phyloP scores from a whole-genome alignment of 1,284 basidiomycete species.

The Coriolopsis trogii region DNA sequence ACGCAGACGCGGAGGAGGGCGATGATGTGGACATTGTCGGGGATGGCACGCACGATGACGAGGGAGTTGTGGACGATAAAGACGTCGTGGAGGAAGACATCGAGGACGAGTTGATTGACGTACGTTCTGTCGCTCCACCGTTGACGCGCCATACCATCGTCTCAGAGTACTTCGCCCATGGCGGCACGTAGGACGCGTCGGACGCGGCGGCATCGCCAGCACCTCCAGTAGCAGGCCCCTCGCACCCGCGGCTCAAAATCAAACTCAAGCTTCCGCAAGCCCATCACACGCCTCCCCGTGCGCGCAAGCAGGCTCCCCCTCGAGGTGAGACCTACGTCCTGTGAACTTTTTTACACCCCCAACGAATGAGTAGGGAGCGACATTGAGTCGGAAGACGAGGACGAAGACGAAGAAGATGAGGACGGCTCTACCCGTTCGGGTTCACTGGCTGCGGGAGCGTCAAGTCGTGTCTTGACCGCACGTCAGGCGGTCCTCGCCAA shows the following conservation, averaged over 20 bases:
- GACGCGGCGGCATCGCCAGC: constrained; percentile 42
- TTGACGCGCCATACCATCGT: background rate
- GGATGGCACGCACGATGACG: constrained; percentile 37
- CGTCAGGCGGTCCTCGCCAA: constrained; percentile 74
- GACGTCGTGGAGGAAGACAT: constrained; percentile 36
- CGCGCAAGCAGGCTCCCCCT: constrained; percentile 34
- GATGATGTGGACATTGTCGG: constrained; percentile 31
- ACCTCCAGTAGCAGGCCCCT: constrained; percentile 17
- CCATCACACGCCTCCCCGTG: constrained; percentile 30
- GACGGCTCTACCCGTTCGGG: constrained; percentile 32
- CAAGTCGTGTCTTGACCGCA: constrained; percentile 60
- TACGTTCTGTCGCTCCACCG: constrained; percentile 12
- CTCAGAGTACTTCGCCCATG: too few species aligned
- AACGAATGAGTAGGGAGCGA: constrained; percentile 33
- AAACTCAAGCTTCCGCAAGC: constrained; percentile 60
- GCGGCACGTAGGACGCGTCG: constrained; percentile 24
- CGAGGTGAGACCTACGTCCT: constrained; percentile 8
- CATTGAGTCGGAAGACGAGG: constrained; percentile 60
- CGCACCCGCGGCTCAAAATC: constrained; percentile 52
- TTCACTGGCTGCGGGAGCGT: constrained; percentile 36
- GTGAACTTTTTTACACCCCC: constrained; percentile 12
- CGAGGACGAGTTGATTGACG: constrained; percentile 38
- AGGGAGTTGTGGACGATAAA: constrained; percentile 34
- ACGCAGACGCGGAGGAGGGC: constrained; percentile 27
- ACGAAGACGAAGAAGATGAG: constrained; percentile 46